Evolutionary conservation across 169 alveolate species (phyloP).

Genomic region (Cryptosporidium meleagridis): DNA sequence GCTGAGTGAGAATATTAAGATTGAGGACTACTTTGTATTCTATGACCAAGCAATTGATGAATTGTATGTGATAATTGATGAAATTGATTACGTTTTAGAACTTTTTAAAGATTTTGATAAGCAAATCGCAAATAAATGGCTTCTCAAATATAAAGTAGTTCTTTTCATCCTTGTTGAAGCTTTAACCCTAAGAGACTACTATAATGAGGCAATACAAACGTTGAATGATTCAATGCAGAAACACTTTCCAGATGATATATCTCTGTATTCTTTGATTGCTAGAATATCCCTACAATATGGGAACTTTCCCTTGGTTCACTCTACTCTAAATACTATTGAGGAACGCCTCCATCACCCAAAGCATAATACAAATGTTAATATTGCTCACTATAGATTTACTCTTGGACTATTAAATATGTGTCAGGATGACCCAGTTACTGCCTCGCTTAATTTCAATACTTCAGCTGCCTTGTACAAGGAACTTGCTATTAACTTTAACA

Average conservation of each 20-base stretch:
- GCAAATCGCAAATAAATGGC: conserved; percentile 4
- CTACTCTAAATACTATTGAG: conserved; percentile 21
- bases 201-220: conserved; percentile 16
- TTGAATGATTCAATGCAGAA: conserved; percentile 35
- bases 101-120: not conserved
- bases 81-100: conserved; percentile 19
- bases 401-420: conserved; percentile 62
- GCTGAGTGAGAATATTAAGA: conserved; percentile 18
- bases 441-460: conserved; percentile 59
- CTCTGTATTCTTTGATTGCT: conserved; percentile 32
- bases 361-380: conserved; percentile 24
- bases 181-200: conserved; percentile 41
- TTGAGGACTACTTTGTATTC: conserved; percentile 41
- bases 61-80: conserved; percentile 25
- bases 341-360: conserved; percentile 22
- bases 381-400: conserved; percentile 73
- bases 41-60: conserved; percentile 51
- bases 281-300: conserved; percentile 54
- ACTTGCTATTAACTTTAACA: conserved; percentile 17
- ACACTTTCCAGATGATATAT: conserved; percentile 35
- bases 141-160: conserved; percentile 14
- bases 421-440: conserved; percentile 74
- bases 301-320: not conserved
- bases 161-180: conserved; percentile 26
- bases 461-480: conserved; percentile 71